Base-by-base conservation (phyloP, 2,329 filamentous ascomycete genomes). In the Helotiales sp. region DNA sequence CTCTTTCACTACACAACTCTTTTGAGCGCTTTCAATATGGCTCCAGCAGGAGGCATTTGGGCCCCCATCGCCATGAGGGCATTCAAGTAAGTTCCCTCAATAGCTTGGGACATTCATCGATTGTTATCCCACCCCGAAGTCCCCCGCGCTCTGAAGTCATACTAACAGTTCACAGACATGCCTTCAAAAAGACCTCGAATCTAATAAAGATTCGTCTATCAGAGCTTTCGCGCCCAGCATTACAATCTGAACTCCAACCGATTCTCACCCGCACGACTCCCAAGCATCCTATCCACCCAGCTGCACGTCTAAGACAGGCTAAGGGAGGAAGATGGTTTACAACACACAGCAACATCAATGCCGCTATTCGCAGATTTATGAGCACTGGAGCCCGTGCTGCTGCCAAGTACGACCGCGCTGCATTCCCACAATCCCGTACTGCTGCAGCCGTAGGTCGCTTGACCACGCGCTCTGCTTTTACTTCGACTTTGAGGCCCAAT, bases 401-500 rank as follows among this genome's bases (percentile, higher is more conserved):
- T 19, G 72, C 73, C 29, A 79, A 76, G 63, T 77, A 77, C 38
- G 78, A 82, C 50, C 77, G 79, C 47, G 71, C 80, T 25, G 75
- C 79, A 1, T 82, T 82, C 51, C 81, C 81, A 31, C 78, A 78
- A 55, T 87, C 85, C 25, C 77, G 77, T 4, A 79, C 85, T 54
- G 79, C 79, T 24, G 74, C 77, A 17, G 80, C 81, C 19, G 76
- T 88, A 55, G 80, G 79, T 30, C 83, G 86, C 60, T 82, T 89
- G 58, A 86, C 90, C 15, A 86, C 86, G 27, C 86, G 90, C 51
- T 87, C 92, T 29, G 93, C 93, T 0, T 98, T 98, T 72, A 89
- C 92, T 3, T 91, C 87, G 51, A 88, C 93, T 1, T 84, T 99
- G 33, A 89, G 95, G 33, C 95, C 95, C 2, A 98, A 96, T 70